A percentile compares a stretch with the other conserved stretches of the same genome.
Conservation (phyloP, 345 rosid species). For the Melaleuca quinquenervia region DNA sequence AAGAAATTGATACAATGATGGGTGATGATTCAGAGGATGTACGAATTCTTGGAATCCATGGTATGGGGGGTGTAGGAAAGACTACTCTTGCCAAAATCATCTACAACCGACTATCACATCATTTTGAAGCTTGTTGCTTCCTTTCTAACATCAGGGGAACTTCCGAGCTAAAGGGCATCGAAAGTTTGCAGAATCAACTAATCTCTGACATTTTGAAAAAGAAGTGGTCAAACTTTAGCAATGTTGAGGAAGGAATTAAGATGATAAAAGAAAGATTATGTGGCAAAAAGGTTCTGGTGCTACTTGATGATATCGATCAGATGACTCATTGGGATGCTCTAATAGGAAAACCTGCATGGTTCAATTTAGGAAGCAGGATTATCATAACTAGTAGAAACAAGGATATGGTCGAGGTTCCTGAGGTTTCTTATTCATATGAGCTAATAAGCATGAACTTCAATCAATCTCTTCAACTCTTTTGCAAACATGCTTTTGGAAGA, state of each 20-base stretch:
- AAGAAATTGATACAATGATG: background rate
- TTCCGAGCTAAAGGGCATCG: background rate
- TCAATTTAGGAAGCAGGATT: background rate
- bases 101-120: background rate
- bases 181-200: background rate
- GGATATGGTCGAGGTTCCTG: background rate
- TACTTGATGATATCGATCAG: background rate
- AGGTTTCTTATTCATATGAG: background rate
- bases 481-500: background rate
- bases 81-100: background rate
- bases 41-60: background rate
- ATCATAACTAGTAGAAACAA: background rate
- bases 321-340: background rate
- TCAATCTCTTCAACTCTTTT: background rate
- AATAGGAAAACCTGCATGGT: background rate
- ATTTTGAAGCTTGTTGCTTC: background rate
- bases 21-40: fast-evolving
- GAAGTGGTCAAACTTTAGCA: background rate
- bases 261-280: background rate
- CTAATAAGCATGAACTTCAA: background rate
- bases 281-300: background rate
- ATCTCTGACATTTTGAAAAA: background rate
- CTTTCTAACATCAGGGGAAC: background rate
- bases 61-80: background rate
- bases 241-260: background rate